Percentiles rank a stretch among this genome's conserved stretches.
phyloP scores from a whole-genome alignment of 257 asterid genomes.

The Lavandula angustifolia region DNA sequence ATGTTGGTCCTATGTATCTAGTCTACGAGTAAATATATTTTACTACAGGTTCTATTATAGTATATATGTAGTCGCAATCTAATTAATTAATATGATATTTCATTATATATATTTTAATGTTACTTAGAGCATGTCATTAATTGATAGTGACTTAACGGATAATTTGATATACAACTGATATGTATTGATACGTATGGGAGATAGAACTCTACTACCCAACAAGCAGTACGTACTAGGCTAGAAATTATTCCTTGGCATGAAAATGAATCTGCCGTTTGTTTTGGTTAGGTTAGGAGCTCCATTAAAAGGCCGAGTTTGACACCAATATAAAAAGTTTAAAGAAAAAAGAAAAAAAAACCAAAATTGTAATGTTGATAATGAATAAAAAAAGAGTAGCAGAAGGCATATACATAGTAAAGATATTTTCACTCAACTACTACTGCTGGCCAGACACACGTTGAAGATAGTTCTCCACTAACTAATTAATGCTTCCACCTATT shows the following conservation, averaged over 20 bases:
- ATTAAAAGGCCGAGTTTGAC: background rate
- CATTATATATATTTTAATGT: too few relatives aligned
- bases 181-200: too few relatives aligned
- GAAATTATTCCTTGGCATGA: background rate
- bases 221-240: background rate
- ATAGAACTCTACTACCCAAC: too few relatives aligned
- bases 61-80: too few relatives aligned
- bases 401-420: background rate
- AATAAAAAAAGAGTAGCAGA: background rate
- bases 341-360: background rate
- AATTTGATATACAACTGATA: too few relatives aligned
- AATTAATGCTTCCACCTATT: constrained; percentile 24
- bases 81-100: too few relatives aligned
- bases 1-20: too few relatives aligned
- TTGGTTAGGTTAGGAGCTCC: background rate
- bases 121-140: too few relatives aligned
- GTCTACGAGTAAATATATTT: too few relatives aligned
- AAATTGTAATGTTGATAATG: background rate
- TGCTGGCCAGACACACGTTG: background rate
- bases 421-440: constrained; percentile 15
- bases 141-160: too few relatives aligned
- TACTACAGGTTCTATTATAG: too few relatives aligned
- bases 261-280: background rate
- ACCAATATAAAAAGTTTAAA: background rate
- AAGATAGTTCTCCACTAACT: constrained; percentile 9